Evolutionary conservation across 1,284 basidiomycete species (phyloP).

Genomic region (Heliocybe sulcata): DNA sequence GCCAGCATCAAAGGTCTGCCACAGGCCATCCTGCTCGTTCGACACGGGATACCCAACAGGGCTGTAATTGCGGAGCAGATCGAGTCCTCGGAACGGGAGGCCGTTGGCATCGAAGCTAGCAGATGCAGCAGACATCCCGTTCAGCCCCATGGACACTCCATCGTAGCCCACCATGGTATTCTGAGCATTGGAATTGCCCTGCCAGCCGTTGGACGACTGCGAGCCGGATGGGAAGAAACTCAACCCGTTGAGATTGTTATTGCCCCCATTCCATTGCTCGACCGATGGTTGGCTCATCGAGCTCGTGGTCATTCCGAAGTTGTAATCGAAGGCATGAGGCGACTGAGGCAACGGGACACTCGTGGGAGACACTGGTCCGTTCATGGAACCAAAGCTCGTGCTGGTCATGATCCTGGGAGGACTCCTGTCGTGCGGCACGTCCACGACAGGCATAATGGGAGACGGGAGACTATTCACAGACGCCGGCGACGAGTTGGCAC

Average conservation of each 20-base stretch:
- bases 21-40: constrained; percentile 58
- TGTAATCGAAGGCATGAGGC: constrained; percentile 19
- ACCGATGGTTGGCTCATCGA: constrained; percentile 2
- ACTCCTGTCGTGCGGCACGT: constrained; percentile 18
- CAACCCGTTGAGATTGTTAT: constrained; percentile 16
- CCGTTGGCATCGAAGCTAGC: constrained; percentile 61
- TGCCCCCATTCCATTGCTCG: constrained; percentile 18
- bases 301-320: not conserved
- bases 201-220: constrained; percentile 4
- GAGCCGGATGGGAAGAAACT: constrained; percentile 17
- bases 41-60: constrained; percentile 31
- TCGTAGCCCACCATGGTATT: constrained; percentile 24
- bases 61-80: constrained; percentile 70
- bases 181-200: constrained; percentile 2
- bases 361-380: constrained; percentile 22
- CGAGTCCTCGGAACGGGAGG: constrained; percentile 71
- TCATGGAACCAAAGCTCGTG: constrained; percentile 4
- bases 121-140: constrained; percentile 46
- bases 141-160: constrained; percentile 25
- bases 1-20: constrained; percentile 67
- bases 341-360: constrained; percentile 32
- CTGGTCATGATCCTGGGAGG: constrained; percentile 9
- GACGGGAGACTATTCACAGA: constrained; percentile 63
- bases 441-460: constrained; percentile 43
- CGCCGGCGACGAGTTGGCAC: constrained; percentile 67